phyloP scores from a whole-genome alignment of 805 yeast species.

The Candida orba region DNA sequence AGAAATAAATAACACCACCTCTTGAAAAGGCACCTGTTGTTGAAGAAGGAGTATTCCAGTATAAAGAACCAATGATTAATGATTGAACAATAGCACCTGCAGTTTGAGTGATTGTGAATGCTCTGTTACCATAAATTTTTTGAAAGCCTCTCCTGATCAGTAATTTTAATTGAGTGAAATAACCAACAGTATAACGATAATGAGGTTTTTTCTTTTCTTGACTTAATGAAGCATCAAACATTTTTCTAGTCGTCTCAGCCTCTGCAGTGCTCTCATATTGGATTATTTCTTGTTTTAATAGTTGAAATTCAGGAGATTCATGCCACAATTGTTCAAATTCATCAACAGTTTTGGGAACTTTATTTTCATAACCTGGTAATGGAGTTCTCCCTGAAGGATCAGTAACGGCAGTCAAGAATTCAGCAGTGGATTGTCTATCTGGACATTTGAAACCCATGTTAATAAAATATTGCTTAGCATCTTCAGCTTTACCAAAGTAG shows the following conservation, averaged over 20 bases:
- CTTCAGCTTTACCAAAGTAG: constrained; percentile 49
- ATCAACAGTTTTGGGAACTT: constrained; percentile 53
- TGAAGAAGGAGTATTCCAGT: constrained; percentile 40
- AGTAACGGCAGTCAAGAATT: constrained; percentile 65
- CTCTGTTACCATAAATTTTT: constrained; percentile 51
- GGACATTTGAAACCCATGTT: constrained; percentile 62
- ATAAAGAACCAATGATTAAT: constrained; percentile 59
- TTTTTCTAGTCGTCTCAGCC: constrained; percentile 28
- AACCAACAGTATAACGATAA: constrained; percentile 24
- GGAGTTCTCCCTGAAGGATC: constrained; percentile 55
- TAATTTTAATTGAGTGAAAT: constrained; percentile 40
- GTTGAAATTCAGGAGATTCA: constrained; percentile 35
- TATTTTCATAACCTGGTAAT: constrained; percentile 39
- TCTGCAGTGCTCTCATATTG: constrained; percentile 26
- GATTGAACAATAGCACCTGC: constrained; percentile 40
- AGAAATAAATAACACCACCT: constrained; percentile 57
- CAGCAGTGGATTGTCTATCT: constrained; percentile 62
- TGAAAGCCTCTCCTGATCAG: constrained; percentile 46
- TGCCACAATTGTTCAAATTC: constrained; percentile 60
- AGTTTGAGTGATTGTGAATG: constrained; percentile 31
- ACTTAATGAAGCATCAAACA: constrained; percentile 24
- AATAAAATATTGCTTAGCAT: constrained; percentile 52
- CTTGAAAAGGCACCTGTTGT: constrained; percentile 57
- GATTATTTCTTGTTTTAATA: constrained; percentile 39
- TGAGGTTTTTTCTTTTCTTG: constrained; percentile 25